Percentiles rank a stretch among this genome's conserved stretches.
phyloP scores from a whole-genome alignment of 768 basidiomycete genomes.

The Tricholoma matsutake region DNA sequence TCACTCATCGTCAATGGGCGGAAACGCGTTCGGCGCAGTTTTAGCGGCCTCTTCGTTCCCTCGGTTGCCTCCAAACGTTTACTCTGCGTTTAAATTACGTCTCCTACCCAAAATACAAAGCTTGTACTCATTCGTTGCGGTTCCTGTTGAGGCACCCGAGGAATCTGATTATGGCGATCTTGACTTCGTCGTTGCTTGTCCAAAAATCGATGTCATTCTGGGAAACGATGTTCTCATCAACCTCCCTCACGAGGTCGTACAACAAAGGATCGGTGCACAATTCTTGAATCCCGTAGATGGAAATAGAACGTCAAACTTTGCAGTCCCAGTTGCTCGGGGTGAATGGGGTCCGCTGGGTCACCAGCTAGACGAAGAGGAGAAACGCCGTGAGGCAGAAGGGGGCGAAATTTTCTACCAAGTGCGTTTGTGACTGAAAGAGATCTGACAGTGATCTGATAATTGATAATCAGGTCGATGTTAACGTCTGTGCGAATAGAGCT shows the following conservation, averaged over 20 bases:
- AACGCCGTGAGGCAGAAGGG: constrained; percentile 20
- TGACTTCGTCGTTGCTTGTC: constrained; percentile 60
- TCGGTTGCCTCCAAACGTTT: constrained; percentile 55
- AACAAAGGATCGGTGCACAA: constrained; percentile 44
- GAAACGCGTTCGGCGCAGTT: constrained; percentile 56
- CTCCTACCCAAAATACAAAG: constrained; percentile 38
- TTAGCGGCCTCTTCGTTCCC: constrained; percentile 50
- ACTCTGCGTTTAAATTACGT: constrained; percentile 47
- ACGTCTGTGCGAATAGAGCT: constrained; percentile 48
- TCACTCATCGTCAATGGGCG: constrained; percentile 49
- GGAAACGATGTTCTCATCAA: constrained; percentile 20
- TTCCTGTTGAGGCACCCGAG: constrained; percentile 62
- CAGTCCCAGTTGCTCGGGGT: constrained; percentile 40
- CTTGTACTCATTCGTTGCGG: constrained; percentile 49
- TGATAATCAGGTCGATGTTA: constrained; percentile 53
- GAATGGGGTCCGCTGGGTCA: constrained; percentile 36
- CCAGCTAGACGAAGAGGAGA: constrained; percentile 25
- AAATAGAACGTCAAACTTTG: constrained; percentile 62
- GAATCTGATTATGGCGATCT: constrained; percentile 68
- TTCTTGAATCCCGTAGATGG: constrained; percentile 46
- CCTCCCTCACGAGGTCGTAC: constrained; percentile 34
- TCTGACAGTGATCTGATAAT: background rate
- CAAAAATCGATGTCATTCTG: constrained; percentile 22
- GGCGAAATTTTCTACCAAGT: constrained; percentile 44
- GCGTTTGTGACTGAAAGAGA: background rate